Evolutionary conservation across 495 filamentous ascomycete genomes (phyloP).

Genomic region (Bathelium albidoporum): DNA sequence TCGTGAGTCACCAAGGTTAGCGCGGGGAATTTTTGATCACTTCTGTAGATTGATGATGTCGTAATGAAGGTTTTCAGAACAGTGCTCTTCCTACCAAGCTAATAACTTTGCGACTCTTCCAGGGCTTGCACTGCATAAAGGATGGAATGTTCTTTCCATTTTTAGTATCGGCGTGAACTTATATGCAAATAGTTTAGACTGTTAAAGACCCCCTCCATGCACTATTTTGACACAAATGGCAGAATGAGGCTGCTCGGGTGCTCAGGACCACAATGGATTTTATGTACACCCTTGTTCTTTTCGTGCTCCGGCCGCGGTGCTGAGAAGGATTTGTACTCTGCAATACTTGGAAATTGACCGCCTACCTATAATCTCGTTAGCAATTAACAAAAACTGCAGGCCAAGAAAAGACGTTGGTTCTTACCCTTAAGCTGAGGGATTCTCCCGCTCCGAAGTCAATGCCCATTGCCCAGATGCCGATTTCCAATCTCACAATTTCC

Average conservation of each 20-base stretch:
- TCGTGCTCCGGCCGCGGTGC: slow-evolving; percentile 29
- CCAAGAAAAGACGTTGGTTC: neutral
- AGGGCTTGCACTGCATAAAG: no score
- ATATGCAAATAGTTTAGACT: neutral
- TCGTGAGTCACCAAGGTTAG: no score
- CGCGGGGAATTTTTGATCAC: no score
- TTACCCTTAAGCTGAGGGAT: slow-evolving; percentile 8
- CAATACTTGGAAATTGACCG: slow-evolving; percentile 32
- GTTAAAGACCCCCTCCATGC: no score
- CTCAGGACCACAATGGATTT: slow-evolving; percentile 28
- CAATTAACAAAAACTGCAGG: neutral
- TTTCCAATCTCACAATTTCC: slow-evolving; percentile 8
- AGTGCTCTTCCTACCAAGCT: no score
- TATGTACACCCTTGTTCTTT: slow-evolving; percentile 28
- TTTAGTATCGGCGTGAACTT: no score
- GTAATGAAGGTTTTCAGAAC: no score
- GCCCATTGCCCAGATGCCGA: slow-evolving; percentile 11
- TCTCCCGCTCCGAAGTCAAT: slow-evolving; percentile 10
- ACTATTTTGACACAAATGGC: slow-evolving; percentile 23
- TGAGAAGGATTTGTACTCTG: slow-evolving; percentile 29
- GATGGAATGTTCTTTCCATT: no score
- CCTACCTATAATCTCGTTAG: slow-evolving; percentile 20
- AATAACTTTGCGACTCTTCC: no score
- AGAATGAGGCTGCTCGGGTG: slow-evolving; percentile 30
- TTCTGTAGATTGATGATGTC: no score